Base-by-base conservation (phyloP, 805 yeast genomes). In the Candida takata region DNA sequence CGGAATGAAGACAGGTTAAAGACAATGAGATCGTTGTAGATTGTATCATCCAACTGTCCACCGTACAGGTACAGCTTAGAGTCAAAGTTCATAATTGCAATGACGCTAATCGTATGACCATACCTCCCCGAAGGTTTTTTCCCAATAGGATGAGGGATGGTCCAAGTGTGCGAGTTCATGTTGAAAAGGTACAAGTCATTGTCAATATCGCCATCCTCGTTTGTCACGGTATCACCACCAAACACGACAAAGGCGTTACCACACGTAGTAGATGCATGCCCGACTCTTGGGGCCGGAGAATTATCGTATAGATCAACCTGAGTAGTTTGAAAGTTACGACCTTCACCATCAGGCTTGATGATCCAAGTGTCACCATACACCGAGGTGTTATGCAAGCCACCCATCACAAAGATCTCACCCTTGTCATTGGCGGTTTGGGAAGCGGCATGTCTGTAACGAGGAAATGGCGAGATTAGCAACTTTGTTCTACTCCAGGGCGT, bases 321-420 rank as follows among this genome's bases (percentile, higher is more conserved):
- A 34, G 70, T 58, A 30, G 64, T 77, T 52, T 51, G 60, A 46
- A 49, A 67, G 37, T 44, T 41, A 24, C 35, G 29, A 1, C 38
- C 34, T 2, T 43, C 44, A 2, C 59, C 57, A 30, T 55, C 61
- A 3, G 84, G 79, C 43, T 73, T 73, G 38, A 90, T 67, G 40
- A 82, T 78, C 99, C 99, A 92, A 45, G 95, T 77, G 57, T 92
- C 98, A 32, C 95, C 96, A 58, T 83, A 85, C 6, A 90, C 96
- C 14, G 90, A 79, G 37, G 85, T 84, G 36, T 88, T 95, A 53
- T 88, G 81, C 33, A 92, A 67, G 8, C 99, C 99, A 28, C 99
- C 98, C 85, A 92, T 88, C 16, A 92, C 70, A 55, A 76, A 86
- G 15, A 87, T 64, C 41, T 86, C 92, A 36, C 85, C 85, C 37